A percentile compares a stretch with the other conserved stretches of the same genome.
These are phyloP conservation scores for Amanita thiersii DNA, from an alignment of 768 basidiomycete species.

Conservation along the genomic window DNA sequence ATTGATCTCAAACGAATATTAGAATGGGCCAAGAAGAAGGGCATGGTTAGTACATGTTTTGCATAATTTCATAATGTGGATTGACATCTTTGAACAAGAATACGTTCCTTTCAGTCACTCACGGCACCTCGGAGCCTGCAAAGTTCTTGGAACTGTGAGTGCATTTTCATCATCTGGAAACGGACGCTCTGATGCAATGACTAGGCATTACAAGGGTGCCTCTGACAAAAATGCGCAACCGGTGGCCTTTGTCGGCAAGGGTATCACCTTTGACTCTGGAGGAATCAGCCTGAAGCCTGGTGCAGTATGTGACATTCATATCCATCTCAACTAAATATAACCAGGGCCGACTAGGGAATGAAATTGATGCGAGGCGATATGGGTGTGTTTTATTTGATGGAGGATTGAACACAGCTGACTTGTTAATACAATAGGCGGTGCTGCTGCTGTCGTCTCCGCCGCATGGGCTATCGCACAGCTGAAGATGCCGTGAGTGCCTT, in stretches of 20 bases:
- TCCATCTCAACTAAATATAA: neutral
- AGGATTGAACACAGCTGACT: neutral
- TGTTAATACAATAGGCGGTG: slow-evolving; percentile 44
- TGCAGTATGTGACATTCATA: slow-evolving; percentile 32
- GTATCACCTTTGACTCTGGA: slow-evolving; percentile 86
- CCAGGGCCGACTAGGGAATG: slow-evolving; percentile 45
- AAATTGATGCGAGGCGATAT: slow-evolving; percentile 84
- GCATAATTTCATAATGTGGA: slow-evolving; percentile 1
- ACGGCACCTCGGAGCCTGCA: slow-evolving; percentile 75
- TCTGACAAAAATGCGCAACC: slow-evolving; percentile 46
- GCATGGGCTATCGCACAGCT: slow-evolving; percentile 77
- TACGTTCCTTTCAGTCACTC: slow-evolving; percentile 82
- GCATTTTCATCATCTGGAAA: neutral
- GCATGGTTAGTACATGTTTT: slow-evolving; percentile 48
- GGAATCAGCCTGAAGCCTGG: slow-evolving; percentile 82
- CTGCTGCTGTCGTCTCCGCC: slow-evolving; percentile 68
- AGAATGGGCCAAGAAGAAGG: slow-evolving; percentile 80
- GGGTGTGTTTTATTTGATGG: slow-evolving; percentile 35
- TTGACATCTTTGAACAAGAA: slow-evolving; percentile 29
- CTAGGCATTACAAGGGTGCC: slow-evolving; percentile 78
- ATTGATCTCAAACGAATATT: slow-evolving; percentile 8
- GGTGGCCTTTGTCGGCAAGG: slow-evolving; percentile 77
- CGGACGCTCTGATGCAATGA: neutral
- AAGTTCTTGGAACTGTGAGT: slow-evolving; percentile 80
- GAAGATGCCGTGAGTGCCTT: slow-evolving; percentile 54